Base-by-base conservation (phyloP, 2,329 filamentous ascomycete species). In the Botrytis hyacinthi region DNA sequence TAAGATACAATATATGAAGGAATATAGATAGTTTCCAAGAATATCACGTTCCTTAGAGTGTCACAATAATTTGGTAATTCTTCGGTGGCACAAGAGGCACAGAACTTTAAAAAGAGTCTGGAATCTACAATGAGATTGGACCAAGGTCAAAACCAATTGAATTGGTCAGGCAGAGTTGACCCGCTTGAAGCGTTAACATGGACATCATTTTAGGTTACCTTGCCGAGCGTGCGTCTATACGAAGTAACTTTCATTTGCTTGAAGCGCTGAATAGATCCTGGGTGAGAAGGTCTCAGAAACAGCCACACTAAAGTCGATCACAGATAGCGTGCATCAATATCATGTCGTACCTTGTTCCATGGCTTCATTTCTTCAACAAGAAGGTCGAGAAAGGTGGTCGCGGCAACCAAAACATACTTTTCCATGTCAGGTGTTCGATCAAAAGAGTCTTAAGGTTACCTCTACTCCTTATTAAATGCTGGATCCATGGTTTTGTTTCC, bases 161-260 rank as follows among this genome's bases (percentile, higher is more conserved):
- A 51, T 20, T 29, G 51, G n/a, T 61, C 37, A 46, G 62, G 48
- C 46, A 60, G 62, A 68, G 35, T 32, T 57, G 66, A 54, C 66
- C 71, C 71, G 71, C 66, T 66, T 73, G 60, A 57, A 73, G 71
- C 71, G 71, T 73, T 29, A 70, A 73, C 66, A 51, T 54, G 48
- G 44, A 12, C 42, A 68, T 72, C 22, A 44, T 44, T 57, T 57
- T 60, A 20, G 44, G 44, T 44, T 48, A 48, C 48, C 48, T 70
- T 73, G 66, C 66, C 71, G 71, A 73, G 66, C 71, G 46, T 73
- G 71, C 71, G 71, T 73, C 71, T 73, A 70, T 73, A 72, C 62
- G 62, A 69, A 32, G 42, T 42, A 71, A 71, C 46, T 62, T 62
- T 62, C 60, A 62, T 62, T 62, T 62, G 60, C 48, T 72, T 72